phyloP scores from a whole-genome alignment of 2,329 filamentous ascomycete genomes.

The Capronia americana region DNA sequence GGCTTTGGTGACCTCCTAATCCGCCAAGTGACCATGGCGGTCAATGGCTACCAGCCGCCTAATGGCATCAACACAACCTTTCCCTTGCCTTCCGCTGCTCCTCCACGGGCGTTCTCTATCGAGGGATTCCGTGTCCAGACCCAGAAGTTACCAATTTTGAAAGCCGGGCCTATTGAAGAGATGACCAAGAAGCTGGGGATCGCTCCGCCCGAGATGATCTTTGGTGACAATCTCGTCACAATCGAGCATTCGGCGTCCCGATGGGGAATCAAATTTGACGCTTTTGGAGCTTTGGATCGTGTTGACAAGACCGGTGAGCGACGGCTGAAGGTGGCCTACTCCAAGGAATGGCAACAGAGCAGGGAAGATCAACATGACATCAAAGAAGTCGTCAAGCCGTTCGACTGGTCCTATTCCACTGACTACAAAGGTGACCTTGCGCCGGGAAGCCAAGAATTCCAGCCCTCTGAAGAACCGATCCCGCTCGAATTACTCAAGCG shows the following conservation, averaged over 20 bases:
- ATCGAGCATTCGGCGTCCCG: slow-evolving; percentile 75
- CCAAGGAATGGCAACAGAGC: slow-evolving; percentile 81
- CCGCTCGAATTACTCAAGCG: slow-evolving; percentile 85
- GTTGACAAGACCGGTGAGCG: slow-evolving; percentile 92
- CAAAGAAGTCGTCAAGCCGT: slow-evolving; percentile 91
- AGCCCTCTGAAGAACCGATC: slow-evolving; percentile 62
- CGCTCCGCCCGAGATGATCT: slow-evolving; percentile 97
- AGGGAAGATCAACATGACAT: slow-evolving; percentile 81
- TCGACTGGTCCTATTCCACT: slow-evolving; percentile 97
- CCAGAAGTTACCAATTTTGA: slow-evolving; percentile 93
- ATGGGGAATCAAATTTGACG: slow-evolving; percentile 82
- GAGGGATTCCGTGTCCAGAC: slow-evolving; percentile 76
- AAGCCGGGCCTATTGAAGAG: slow-evolving; percentile 84
- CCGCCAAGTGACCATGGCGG: slow-evolving; percentile 29
- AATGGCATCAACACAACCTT: slow-evolving; percentile 58
- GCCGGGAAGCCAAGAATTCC: slow-evolving; percentile 46
- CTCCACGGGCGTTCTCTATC: slow-evolving; percentile 65
- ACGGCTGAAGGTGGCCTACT: slow-evolving; percentile 94
- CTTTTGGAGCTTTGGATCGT: slow-evolving; percentile 82
- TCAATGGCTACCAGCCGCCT: slow-evolving; percentile 34
- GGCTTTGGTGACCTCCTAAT: slow-evolving; percentile 1
- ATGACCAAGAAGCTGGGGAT: slow-evolving; percentile 82
- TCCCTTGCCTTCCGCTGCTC: slow-evolving; percentile 53
- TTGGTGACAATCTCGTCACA: slow-evolving; percentile 87
- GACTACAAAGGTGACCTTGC: slow-evolving; percentile 76